phyloP scores from a whole-genome alignment of 2,329 filamentous ascomycete genomes.

The Penicillium italicum region DNA sequence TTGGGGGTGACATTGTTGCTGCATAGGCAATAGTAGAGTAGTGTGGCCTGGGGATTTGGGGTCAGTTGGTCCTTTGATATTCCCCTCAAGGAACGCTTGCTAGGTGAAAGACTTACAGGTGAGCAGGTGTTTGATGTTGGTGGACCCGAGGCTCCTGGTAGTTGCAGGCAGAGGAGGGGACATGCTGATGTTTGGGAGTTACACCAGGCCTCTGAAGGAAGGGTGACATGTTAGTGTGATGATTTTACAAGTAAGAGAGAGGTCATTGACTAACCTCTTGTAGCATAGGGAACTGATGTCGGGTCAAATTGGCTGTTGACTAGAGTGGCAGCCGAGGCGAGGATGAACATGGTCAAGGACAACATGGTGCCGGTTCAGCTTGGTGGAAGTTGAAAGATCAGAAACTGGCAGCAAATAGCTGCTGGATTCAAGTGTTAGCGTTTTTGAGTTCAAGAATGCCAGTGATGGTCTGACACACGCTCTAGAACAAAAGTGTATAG shows the following conservation, averaged over 20 bases:
- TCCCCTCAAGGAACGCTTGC: neutral
- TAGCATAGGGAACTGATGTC: constrained; percentile 33
- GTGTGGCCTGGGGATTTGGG: constrained; percentile 34
- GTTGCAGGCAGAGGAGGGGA: constrained; percentile 46
- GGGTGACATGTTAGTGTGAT: neutral
- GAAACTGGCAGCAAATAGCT: neutral
- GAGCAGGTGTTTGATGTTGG: constrained; percentile 42
- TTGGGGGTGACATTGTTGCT: constrained; percentile 53
- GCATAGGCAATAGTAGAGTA: constrained; percentile 58
- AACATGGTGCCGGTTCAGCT: constrained; percentile 20
- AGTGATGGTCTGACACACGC: neutral
- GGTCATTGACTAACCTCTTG: constrained; percentile 35
- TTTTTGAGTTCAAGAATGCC: neutral
- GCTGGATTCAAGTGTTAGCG: neutral
- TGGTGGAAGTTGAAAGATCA: constrained; percentile 8
- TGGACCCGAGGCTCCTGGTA: constrained; percentile 32
- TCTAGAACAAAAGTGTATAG: constrained; percentile 1
- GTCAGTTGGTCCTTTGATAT: neutral
- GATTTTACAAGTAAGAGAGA: too few species aligned
- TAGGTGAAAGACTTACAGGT: constrained; percentile 27
- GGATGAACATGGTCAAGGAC: constrained; percentile 30
- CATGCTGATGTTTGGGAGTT: constrained; percentile 41
- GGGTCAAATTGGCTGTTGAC: constrained; percentile 41
- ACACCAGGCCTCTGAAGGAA: constrained; percentile 42
- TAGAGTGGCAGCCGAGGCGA: constrained; percentile 32